These are phyloP conservation scores for Penicillium oxalicum DNA, from an alignment of 2,329 filamentous ascomycete genomes.

Conservation along the genomic window DNA sequence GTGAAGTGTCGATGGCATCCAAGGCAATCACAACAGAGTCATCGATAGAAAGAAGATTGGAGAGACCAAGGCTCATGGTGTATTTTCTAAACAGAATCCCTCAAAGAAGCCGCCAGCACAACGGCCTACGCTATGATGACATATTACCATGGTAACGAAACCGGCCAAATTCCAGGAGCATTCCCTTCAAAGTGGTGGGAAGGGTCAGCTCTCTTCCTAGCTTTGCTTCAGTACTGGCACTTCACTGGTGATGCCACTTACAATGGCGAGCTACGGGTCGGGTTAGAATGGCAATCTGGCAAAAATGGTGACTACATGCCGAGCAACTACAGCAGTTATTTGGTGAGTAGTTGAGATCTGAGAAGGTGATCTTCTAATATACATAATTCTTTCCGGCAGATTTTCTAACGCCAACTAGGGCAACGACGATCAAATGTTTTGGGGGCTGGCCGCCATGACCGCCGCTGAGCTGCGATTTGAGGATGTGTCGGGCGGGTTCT, in stretches of 20 bases:
- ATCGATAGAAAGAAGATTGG: background rate
- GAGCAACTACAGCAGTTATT: constrained; percentile 30
- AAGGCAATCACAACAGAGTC: too few species aligned
- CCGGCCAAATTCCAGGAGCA: constrained; percentile 47
- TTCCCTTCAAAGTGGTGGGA: constrained; percentile 74
- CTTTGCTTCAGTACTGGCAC: constrained; percentile 64
- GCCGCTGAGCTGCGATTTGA: constrained; percentile 60
- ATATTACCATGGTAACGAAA: constrained; percentile 48
- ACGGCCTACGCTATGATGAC: constrained; percentile 46
- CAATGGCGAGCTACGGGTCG: constrained; percentile 50
- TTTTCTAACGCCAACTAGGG: constrained; percentile 32
- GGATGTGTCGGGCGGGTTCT: constrained; percentile 44
- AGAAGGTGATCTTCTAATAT: too few species aligned
- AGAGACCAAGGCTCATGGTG: background rate
- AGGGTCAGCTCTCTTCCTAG: constrained; percentile 61
- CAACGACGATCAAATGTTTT: constrained; percentile 67
- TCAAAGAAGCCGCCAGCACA: constrained; percentile 40
- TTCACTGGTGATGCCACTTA: constrained; percentile 59
- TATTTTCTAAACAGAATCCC: constrained; percentile 28
- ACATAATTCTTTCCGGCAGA: background rate
- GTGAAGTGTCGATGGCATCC: background rate
- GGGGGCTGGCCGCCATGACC: constrained; percentile 63
- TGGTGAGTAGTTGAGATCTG: constrained; percentile 3
- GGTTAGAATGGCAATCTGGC: constrained; percentile 30
- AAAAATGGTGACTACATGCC: constrained; percentile 32